Evolutionary conservation across 805 yeast species (phyloP).

Genomic region (Kregervanrija pseudodelftensis): DNA sequence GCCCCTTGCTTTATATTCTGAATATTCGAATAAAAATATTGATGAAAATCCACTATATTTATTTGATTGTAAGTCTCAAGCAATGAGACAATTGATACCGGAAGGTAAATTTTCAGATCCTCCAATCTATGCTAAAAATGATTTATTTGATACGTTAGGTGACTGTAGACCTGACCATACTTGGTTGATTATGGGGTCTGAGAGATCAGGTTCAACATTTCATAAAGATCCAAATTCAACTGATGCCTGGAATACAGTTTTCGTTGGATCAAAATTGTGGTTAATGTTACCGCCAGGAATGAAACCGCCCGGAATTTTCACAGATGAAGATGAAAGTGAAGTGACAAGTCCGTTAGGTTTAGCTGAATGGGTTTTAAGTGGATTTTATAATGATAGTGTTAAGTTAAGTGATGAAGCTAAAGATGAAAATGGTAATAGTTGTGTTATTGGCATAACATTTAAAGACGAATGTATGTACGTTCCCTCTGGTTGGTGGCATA

Average conservation of each 20-base stretch:
- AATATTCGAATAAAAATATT: constrained; percentile 51
- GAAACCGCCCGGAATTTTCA: constrained; percentile 80
- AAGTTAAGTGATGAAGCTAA: constrained; percentile 36
- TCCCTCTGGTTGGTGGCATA: constrained; percentile 98
- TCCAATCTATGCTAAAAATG: constrained; percentile 35
- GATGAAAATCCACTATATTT: constrained; percentile 85
- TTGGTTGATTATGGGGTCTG: constrained; percentile 88
- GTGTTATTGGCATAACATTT: constrained; percentile 64
- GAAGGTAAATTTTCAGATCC: constrained; percentile 9
- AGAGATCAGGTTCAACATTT: constrained; percentile 78
- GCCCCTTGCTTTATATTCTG: constrained; percentile 54
- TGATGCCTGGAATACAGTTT: constrained; percentile 81
- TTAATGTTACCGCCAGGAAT: constrained; percentile 75
- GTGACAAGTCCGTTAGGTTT: constrained; percentile 89
- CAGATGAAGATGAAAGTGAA: constrained; percentile 71
- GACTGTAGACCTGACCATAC: constrained; percentile 78
- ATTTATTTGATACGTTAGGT: constrained; percentile 32
- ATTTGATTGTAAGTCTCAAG: constrained; percentile 73
- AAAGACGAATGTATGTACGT: constrained; percentile 84
- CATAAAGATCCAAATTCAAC: constrained; percentile 92
- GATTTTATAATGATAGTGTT: constrained; percentile 67
- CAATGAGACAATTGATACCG: constrained; percentile 43
- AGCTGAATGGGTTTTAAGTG: constrained; percentile 85
- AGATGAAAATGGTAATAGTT: constrained; percentile 28
- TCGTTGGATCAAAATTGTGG: constrained; percentile 78